Conservation (phyloP, 352 stramenopile species). For the Phytopythium sindhum region DNA sequence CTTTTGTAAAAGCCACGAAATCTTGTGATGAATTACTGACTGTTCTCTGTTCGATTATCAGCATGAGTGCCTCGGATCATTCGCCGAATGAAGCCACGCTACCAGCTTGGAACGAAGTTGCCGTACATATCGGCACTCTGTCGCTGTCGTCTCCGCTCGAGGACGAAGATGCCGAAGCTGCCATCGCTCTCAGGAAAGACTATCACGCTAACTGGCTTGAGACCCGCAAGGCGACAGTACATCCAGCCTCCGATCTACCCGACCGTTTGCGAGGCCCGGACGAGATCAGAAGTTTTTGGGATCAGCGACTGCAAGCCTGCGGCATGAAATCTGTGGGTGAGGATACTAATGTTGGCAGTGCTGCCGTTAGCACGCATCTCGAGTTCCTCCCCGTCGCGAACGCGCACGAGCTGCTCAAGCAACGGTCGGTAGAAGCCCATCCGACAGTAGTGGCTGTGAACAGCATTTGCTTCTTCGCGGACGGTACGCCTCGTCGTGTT, state of each 20-base stretch:
- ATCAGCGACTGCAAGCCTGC: background rate
- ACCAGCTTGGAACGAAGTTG: constrained; percentile 22
- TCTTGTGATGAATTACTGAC: constrained; percentile 2
- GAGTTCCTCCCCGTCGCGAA: background rate
- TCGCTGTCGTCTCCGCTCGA: constrained; percentile 24
- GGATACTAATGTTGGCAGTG: too few relatives aligned
- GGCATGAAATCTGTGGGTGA: background rate
- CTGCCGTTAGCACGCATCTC: background rate
- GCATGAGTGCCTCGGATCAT: background rate
- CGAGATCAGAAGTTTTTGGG: constrained; percentile 1
- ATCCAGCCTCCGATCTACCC: background rate
- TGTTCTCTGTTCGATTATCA: background rate
- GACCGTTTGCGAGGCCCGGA: background rate
- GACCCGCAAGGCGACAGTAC: background rate
- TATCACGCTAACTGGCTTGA: constrained; percentile 36
- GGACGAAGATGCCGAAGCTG: constrained; percentile 12
- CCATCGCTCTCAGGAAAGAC: constrained; percentile 21
- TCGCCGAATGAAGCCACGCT: constrained; percentile 8
- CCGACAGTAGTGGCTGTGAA: constrained; percentile 52
- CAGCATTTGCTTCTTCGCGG: constrained; percentile 71
- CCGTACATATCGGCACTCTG: constrained; percentile 18
- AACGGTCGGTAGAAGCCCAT: constrained; percentile 12
- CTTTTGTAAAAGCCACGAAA: background rate
- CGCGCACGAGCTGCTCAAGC: constrained; percentile 22
- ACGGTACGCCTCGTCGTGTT: constrained; percentile 28